A percentile compares a stretch with the other conserved stretches of the same genome.
These are phyloP conservation scores for Clarireedia paspali DNA, from an alignment of 2,329 filamentous ascomycete genomes.

Conservation along the genomic window DNA sequence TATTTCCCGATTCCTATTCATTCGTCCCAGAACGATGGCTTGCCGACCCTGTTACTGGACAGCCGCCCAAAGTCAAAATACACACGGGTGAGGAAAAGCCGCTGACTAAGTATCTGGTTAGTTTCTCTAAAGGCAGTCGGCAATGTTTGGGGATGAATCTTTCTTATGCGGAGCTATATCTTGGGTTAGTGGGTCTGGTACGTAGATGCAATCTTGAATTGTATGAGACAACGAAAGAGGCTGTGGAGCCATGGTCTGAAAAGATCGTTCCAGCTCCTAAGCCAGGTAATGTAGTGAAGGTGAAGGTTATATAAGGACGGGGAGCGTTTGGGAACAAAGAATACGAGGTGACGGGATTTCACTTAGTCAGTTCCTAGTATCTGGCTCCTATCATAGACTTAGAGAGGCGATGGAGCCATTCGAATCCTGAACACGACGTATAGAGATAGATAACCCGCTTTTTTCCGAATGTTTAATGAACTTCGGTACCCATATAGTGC, in stretches of 20 bases:
- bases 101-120: conserved; percentile 30
- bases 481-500: no score
- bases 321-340: no score
- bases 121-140: conserved; percentile 36
- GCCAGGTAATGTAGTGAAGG: background rate
- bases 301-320: conserved; percentile 1
- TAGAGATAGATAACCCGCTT: no score
- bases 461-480: no score
- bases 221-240: conserved; percentile 1
- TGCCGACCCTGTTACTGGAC: conserved; percentile 14
- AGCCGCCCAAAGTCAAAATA: background rate
- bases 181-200: conserved; percentile 3
- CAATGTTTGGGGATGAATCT: conserved; percentile 34
- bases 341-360: no score
- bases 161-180: conserved; percentile 8
- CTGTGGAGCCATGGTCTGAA: conserved; percentile 2
- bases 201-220: conserved; percentile 1
- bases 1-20: conserved; percentile 32
- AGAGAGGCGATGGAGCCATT: no score
- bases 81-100: background rate
- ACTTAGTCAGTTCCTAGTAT: no score
- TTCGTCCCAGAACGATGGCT: conserved; percentile 38
- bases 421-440: no score
- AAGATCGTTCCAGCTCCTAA: background rate
- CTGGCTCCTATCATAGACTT: no score